Evolutionary conservation across 176 grass and related monocot genomes (phyloP).

Genomic region (Ensete ventricosum): DNA sequence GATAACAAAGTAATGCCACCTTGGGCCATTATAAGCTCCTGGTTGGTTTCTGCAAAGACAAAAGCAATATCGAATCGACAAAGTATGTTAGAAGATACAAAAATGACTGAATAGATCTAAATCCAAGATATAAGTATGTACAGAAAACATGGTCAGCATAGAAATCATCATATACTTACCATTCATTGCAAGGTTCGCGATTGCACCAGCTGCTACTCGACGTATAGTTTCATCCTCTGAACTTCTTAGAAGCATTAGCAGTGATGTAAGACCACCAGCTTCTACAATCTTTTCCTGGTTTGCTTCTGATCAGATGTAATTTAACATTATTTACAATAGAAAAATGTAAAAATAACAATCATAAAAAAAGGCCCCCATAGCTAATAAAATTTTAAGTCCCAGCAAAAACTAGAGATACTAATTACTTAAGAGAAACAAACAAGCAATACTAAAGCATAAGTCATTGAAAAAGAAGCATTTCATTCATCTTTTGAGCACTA

Average conservation of each 20-base stretch:
- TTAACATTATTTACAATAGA: background rate
- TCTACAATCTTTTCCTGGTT: constrained; percentile 99
- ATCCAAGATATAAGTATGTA: background rate
- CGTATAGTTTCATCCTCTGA: constrained; percentile 93
- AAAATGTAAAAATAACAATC: background rate
- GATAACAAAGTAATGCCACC: constrained; percentile 80
- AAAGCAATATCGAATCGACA: constrained; percentile 17
- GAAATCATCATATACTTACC: constrained; percentile 33
- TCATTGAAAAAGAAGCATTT: too few species aligned
- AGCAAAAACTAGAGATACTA: too few species aligned
- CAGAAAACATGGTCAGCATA: background rate
- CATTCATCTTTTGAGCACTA: too few species aligned
- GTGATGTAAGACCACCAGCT: constrained; percentile 87
- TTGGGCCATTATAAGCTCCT: constrained; percentile 98
- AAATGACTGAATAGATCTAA: background rate
- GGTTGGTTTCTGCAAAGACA: constrained; percentile 73
- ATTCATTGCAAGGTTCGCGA: constrained; percentile 99
- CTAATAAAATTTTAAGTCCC: background rate
- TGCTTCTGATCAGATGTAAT: constrained; percentile 52
- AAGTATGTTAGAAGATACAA: background rate
- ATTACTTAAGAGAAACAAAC: too few species aligned
- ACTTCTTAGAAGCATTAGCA: constrained; percentile 80
- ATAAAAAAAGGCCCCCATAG: background rate
- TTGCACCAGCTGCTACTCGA: constrained; percentile 94
- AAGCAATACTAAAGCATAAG: too few species aligned